Percentiles rank a stretch among this genome's conserved stretches.
phyloP scores from a whole-genome alignment of 148 eudicot species.

The Polygonum aviculare region DNA sequence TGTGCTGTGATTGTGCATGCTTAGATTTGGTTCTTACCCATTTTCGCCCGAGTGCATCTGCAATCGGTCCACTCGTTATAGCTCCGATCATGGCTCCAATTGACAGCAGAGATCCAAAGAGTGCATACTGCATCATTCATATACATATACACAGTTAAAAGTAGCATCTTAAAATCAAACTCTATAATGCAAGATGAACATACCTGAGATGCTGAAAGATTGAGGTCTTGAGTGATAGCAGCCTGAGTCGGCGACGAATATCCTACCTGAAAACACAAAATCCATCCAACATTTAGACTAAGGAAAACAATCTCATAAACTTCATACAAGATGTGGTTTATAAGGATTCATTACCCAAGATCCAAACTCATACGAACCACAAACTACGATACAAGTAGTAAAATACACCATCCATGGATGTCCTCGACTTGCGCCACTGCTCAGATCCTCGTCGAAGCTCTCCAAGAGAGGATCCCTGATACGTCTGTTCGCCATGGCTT shows the following conservation, averaged over 20 bases:
- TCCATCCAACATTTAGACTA: not conserved
- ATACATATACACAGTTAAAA: too few species aligned
- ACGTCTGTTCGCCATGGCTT: not conserved
- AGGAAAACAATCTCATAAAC: not conserved
- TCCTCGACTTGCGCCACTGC: not conserved
- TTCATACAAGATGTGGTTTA: too few species aligned
- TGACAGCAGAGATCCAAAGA: conserved; percentile 79
- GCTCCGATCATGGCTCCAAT: conserved; percentile 96
- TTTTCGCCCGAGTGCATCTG: conserved; percentile 79
- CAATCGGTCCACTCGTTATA: conserved; percentile 74
- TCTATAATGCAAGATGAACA: not conserved
- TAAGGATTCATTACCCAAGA: conserved; percentile 33
- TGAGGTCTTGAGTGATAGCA: not conserved
- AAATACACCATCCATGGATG: conserved; percentile 40
- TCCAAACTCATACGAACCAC: conserved; percentile 65
- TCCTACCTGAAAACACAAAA: too few species aligned
- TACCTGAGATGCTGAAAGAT: not conserved
- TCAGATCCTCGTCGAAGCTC: not conserved
- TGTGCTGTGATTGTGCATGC: too few species aligned
- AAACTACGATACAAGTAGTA: conserved; percentile 49
- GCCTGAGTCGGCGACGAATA: not conserved
- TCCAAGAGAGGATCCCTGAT: not conserved
- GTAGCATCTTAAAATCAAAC: too few species aligned
- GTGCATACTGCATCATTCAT: conserved; percentile 41
- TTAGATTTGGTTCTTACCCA: conserved; percentile 29